Percentiles rank a stretch among this genome's conserved stretches.
phyloP scores from a whole-genome alignment of 495 filamentous ascomycete species.

The Neurospora cerealis region DNA sequence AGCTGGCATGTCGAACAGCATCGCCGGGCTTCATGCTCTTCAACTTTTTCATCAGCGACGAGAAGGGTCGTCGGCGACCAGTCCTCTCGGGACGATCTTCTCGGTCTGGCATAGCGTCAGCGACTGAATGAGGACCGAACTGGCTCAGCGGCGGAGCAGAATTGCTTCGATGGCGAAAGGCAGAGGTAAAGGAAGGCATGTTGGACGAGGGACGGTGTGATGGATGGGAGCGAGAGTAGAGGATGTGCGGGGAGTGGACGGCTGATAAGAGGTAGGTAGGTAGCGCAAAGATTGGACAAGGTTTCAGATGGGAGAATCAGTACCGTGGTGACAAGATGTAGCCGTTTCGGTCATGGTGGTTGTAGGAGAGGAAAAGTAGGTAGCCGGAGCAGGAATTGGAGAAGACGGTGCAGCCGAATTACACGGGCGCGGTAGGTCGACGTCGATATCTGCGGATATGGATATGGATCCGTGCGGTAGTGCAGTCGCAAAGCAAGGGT shows the following conservation, averaged over 20 bases:
- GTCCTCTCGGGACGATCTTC: conserved; percentile 24
- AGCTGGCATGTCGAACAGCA: conserved; percentile 20
- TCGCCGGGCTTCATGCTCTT: conserved; percentile 63
- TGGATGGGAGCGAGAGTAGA: background rate
- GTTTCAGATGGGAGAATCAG: conserved; percentile 5
- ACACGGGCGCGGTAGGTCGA: background rate
- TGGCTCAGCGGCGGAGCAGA: conserved; percentile 3
- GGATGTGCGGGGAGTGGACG: background rate
- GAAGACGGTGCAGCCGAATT: background rate
- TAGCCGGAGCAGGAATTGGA: background rate
- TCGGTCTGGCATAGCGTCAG: conserved; percentile 27
- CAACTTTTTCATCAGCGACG: conserved; percentile 89
- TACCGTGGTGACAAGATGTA: conserved; percentile 52
- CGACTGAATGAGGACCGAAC: conserved; percentile 6
- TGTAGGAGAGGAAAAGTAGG: conserved; percentile 4
- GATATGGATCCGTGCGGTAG: background rate
- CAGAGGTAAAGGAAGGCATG: conserved; percentile 11
- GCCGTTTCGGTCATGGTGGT: conserved; percentile 66
- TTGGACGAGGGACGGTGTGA: background rate
- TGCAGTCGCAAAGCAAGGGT: background rate
- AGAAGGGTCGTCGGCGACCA: conserved; percentile 72
- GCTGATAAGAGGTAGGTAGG: conserved; percentile 7
- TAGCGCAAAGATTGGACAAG: background rate
- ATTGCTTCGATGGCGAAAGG: conserved; percentile 10
- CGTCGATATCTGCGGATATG: background rate